These are phyloP conservation scores for Cladochytrium replicatum DNA, from an alignment of 192 early-diverging fungal species.

Conservation along the genomic window DNA sequence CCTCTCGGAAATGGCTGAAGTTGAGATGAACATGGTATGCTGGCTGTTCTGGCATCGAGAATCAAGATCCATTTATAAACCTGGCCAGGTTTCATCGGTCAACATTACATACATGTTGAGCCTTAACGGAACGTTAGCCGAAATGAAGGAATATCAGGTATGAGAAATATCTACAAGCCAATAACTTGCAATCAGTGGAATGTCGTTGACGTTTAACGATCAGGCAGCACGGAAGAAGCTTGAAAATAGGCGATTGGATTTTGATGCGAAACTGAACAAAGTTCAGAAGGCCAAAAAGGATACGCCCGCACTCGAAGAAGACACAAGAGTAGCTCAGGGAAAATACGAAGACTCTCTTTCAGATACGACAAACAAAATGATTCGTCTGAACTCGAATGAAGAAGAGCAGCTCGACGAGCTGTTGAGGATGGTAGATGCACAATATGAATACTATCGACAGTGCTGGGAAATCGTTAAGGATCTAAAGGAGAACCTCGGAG, in stretches of 20 bases:
- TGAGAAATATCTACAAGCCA: slow-evolving; percentile 7
- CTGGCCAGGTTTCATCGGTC: too few relatives aligned
- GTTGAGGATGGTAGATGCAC: slow-evolving; percentile 34
- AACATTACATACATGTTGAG: too few relatives aligned
- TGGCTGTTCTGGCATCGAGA: too few relatives aligned
- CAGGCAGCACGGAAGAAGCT: too few relatives aligned
- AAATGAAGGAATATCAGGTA: slow-evolving; percentile 42
- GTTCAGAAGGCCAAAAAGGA: slow-evolving; percentile 89
- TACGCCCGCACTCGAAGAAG: slow-evolving; percentile 81
- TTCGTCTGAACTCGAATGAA: slow-evolving; percentile 70
- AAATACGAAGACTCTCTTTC: slow-evolving; percentile 90
- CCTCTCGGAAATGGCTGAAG: slow-evolving; percentile 11
- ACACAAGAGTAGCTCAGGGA: slow-evolving; percentile 72
- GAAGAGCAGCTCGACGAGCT: slow-evolving; percentile 41
- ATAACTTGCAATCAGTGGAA: slow-evolving; percentile 13
- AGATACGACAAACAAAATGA: slow-evolving; percentile 68
- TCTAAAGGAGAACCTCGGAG: too few relatives aligned
- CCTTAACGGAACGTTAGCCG: slow-evolving; percentile 19
- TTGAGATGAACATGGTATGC: too few relatives aligned
- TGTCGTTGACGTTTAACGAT: slow-evolving; percentile 1
- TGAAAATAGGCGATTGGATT: slow-evolving; percentile 78
- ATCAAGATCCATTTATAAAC: too few relatives aligned
- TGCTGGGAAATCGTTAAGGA: slow-evolving; percentile 13
- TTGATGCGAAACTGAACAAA: slow-evolving; percentile 82
- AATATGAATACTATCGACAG: slow-evolving; percentile 24